Evolutionary conservation across 768 basidiomycete species (phyloP).

Genomic region (Termitomyces sp.): DNA sequence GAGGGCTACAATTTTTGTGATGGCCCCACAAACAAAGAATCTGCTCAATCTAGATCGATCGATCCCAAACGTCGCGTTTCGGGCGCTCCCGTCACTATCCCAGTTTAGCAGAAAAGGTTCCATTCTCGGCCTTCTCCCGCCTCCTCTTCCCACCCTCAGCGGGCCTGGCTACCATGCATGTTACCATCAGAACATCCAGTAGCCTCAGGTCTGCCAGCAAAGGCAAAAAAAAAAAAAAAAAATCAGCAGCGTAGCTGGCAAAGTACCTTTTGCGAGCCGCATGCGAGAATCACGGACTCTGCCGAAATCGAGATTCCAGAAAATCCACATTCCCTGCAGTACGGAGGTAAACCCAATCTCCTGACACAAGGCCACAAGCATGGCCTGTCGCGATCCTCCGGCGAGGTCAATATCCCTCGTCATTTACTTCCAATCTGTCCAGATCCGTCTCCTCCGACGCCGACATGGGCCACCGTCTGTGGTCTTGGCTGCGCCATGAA

Average conservation of each 20-base stretch:
- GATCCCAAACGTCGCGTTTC: slow-evolving; percentile 1
- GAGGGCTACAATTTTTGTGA: background rate
- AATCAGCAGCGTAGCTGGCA: background rate
- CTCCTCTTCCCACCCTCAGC: background rate
- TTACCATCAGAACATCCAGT: background rate
- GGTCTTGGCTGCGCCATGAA: no score
- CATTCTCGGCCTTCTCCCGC: slow-evolving; percentile 6
- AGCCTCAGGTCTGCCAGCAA: background rate
- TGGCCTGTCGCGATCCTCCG: background rate
- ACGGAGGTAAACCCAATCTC: slow-evolving; percentile 8
- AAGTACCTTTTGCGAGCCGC: background rate
- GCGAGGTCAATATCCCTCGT: background rate
- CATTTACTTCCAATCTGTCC: background rate
- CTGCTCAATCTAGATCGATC: background rate
- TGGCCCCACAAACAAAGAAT: slow-evolving; percentile 1
- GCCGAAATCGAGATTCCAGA: slow-evolving; percentile 15
- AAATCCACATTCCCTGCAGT: background rate
- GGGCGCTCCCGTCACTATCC: slow-evolving; percentile 3
- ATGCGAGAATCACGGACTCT: slow-evolving; percentile 17
- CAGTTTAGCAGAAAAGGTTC: slow-evolving; percentile 14
- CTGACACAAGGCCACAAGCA: slow-evolving; percentile 2
- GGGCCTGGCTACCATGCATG: background rate
- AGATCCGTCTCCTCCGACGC: background rate
- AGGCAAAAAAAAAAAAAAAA: no score
- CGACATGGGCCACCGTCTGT: background rate